Conservation (phyloP, 306 rosid genomes). For the Hippophae tibetana region DNA sequence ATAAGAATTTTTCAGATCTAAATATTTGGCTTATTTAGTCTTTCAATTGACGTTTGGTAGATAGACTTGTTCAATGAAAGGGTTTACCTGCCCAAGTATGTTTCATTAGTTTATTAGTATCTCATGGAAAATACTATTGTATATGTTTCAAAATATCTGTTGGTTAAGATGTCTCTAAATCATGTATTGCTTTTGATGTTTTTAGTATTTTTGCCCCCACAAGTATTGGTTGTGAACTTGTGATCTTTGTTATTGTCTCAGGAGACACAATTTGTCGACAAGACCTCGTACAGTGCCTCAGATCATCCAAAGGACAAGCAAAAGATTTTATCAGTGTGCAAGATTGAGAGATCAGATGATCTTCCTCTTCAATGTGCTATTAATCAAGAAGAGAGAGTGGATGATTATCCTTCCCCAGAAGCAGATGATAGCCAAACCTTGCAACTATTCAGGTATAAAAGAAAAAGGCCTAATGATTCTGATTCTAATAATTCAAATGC, state of each 20-base stretch:
- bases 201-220: too few relatives aligned
- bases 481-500: conserved; percentile 44
- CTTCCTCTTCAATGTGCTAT: conserved; percentile 37
- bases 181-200: too few relatives aligned
- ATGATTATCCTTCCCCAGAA: conserved; percentile 39
- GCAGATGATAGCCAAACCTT: conserved; percentile 20
- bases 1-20: too few relatives aligned
- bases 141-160: too few relatives aligned
- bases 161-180: too few relatives aligned
- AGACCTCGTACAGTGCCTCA: conserved; percentile 38
- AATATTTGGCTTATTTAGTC: too few relatives aligned
- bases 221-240: conserved; percentile 3
- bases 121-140: too few relatives aligned
- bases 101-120: too few relatives aligned
- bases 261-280: conserved; percentile 46
- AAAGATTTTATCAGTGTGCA: conserved; percentile 48
- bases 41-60: too few relatives aligned
- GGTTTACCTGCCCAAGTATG: too few relatives aligned
- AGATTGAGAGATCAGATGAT: conserved; percentile 65
- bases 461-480: conserved; percentile 48
- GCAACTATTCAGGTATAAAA: conserved; percentile 53
- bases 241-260: conserved; percentile 26
- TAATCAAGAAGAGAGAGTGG: conserved; percentile 35
- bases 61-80: too few relatives aligned
- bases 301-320: conserved; percentile 57